These are phyloP conservation scores for Chenopodium album DNA, from an alignment of 148 eudicot species.

Conservation along the genomic window DNA sequence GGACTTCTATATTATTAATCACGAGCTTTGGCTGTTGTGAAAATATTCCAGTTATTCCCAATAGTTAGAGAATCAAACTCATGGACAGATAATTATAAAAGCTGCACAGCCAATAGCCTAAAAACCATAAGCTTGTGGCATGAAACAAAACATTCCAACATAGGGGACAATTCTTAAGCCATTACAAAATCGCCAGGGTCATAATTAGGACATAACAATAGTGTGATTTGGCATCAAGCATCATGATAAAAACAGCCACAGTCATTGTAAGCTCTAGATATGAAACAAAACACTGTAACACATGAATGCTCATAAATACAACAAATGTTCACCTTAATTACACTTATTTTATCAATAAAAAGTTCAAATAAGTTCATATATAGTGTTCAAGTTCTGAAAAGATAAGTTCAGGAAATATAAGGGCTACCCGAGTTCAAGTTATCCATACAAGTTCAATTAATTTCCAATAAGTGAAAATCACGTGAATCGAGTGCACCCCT, in stretches of 20 bases:
- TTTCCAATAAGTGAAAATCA: no score
- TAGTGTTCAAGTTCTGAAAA: no score
- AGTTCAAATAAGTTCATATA: no score
- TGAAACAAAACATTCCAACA: background rate
- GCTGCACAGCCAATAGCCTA: background rate
- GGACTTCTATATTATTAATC: constrained; percentile 83
- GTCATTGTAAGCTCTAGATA: background rate
- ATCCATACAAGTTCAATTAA: no score
- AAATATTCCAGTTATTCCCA: constrained; percentile 9
- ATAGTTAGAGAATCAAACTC: background rate
- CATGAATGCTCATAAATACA: no score
- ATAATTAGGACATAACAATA: background rate
- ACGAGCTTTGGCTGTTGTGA: constrained; percentile 85
- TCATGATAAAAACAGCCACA: background rate
- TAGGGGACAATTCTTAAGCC: background rate
- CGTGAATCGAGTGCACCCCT: no score
- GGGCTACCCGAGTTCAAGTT: no score
- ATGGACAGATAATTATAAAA: background rate
- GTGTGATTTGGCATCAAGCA: background rate
- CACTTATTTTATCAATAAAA: no score
- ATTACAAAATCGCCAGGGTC: background rate
- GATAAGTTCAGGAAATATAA: no score
- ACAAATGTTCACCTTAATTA: no score
- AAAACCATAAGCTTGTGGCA: background rate
- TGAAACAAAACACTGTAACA: background rate